phyloP scores from a whole-genome alignment of 2,329 filamentous ascomycete species.

The Exophiala mesophila region DNA sequence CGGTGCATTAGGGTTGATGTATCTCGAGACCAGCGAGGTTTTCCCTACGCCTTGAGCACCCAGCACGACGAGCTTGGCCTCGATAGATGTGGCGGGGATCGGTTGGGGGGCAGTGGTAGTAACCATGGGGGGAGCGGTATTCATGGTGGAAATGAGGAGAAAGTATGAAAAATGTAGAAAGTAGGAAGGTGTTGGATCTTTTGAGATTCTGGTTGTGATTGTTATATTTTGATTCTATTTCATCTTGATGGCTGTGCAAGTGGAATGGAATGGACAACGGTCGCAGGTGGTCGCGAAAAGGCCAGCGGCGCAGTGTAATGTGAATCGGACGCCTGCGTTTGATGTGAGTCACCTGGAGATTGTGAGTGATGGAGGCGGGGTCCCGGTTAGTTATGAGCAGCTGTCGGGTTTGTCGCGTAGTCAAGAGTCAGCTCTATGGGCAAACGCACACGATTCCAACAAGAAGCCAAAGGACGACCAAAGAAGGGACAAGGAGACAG shows the following conservation, averaged over 20 bases:
- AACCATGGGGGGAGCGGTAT: slow-evolving; percentile 10
- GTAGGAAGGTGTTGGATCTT: neutral
- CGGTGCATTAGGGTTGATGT: slow-evolving; percentile 42
- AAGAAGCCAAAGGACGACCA: neutral
- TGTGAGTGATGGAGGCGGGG: no score
- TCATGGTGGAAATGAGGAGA: slow-evolving; percentile 10
- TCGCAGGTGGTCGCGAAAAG: no score
- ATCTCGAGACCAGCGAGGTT: slow-evolving; percentile 49
- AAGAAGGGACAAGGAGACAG: neutral
- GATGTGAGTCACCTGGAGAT: neutral
- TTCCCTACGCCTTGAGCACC: slow-evolving; percentile 51
- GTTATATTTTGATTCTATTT: slow-evolving; percentile 3
- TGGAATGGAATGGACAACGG: neutral
- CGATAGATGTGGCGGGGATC: slow-evolving; percentile 25
- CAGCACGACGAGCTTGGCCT: slow-evolving; percentile 51
- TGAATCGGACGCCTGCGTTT: neutral
- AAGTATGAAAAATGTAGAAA: slow-evolving; percentile 1
- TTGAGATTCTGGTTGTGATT: slow-evolving; percentile 3
- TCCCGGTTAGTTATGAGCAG: no score
- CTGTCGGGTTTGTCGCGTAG: no score
- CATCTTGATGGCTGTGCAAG: neutral
- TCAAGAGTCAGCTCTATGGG: no score
- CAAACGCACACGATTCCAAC: no score
- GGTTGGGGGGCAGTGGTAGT: slow-evolving; percentile 13
- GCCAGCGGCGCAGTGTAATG: neutral